Conservation (phyloP, 2,329 filamentous ascomycete genomes). For the Mollisia scopiformis region DNA sequence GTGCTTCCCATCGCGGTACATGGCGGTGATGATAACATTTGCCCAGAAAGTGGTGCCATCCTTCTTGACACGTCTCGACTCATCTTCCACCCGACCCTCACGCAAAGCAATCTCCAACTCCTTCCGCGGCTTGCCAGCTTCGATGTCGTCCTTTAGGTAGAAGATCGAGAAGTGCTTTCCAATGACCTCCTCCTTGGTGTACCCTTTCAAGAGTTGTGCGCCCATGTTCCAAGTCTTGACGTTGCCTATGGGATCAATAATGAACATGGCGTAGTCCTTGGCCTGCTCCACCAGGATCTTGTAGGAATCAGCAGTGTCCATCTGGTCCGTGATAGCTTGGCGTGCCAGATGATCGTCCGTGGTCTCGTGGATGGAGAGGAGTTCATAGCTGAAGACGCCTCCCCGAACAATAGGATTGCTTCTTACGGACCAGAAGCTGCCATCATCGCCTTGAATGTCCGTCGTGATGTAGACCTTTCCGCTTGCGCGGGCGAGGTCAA, state of each 20-base stretch:
- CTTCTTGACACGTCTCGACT: slow-evolving; percentile 61
- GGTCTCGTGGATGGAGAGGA: slow-evolving; percentile 39
- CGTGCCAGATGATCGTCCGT: neutral
- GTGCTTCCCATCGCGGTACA: slow-evolving; percentile 54
- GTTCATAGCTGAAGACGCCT: slow-evolving; percentile 42
- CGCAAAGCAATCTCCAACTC: slow-evolving; percentile 56
- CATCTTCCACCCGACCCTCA: slow-evolving; percentile 59
- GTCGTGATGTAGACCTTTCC: slow-evolving; percentile 37
- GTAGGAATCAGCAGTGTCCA: slow-evolving; percentile 56
- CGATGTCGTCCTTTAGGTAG: slow-evolving; percentile 54
- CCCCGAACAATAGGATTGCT: slow-evolving; percentile 47
- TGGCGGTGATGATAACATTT: slow-evolving; percentile 60
- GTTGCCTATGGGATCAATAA: slow-evolving; percentile 58
- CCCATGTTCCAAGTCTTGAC: slow-evolving; percentile 58
- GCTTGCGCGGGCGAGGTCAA: slow-evolving; percentile 8
- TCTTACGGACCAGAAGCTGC: slow-evolving; percentile 40
- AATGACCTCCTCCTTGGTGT: slow-evolving; percentile 55
- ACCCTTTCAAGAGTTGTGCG: slow-evolving; percentile 58
- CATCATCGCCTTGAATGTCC: slow-evolving; percentile 29
- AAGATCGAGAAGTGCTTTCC: slow-evolving; percentile 62
- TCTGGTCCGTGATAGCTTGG: slow-evolving; percentile 42
- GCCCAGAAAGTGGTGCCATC: slow-evolving; percentile 64
- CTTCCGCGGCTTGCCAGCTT: slow-evolving; percentile 50
- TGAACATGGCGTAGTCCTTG: slow-evolving; percentile 66
- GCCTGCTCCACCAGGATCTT: slow-evolving; percentile 64